phyloP scores from a whole-genome alignment of 163 green algal species.

The Prototheca cutis region DNA sequence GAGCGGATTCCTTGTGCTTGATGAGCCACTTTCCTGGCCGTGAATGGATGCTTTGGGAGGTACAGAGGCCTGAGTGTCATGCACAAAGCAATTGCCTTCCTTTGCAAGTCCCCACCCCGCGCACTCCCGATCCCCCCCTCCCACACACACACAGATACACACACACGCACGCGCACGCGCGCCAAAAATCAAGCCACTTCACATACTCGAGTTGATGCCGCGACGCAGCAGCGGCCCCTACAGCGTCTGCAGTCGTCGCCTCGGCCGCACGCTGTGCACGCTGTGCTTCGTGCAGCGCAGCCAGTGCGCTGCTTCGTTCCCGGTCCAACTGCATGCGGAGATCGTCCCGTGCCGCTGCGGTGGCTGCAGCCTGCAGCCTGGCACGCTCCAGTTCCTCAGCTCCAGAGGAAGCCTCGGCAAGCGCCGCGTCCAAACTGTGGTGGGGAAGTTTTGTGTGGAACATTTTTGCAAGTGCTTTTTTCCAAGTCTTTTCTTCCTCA shows the following conservation, averaged over 20 bases:
- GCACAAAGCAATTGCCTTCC: neutral
- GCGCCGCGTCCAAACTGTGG: constrained; percentile 1
- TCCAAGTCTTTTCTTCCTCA: neutral
- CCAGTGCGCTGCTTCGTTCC: constrained; percentile 32
- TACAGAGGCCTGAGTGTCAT: no score
- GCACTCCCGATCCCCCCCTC: neutral
- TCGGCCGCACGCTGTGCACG: neutral
- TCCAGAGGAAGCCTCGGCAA: constrained; percentile 9
- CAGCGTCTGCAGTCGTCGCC: no score
- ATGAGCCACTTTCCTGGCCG: no score
- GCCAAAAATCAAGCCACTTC: no score
- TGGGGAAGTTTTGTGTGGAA: neutral
- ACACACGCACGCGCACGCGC: no score
- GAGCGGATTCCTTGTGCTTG: no score
- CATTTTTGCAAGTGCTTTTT: neutral
- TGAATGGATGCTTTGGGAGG: no score
- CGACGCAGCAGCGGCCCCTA: no score
- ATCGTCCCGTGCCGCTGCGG: constrained; percentile 22
- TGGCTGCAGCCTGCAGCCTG: constrained; percentile 6
- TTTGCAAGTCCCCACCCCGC: neutral
- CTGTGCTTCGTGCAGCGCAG: constrained; percentile 29
- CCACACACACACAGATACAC: neutral
- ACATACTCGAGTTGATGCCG: neutral
- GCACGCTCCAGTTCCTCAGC: constrained; percentile 12
- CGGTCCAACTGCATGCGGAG: constrained; percentile 14